Evolutionary conservation across 352 stramenopile species (phyloP), one percentile per base, ranked within the genome.

Genomic region (Globisporangium megalacanthum): DNA sequence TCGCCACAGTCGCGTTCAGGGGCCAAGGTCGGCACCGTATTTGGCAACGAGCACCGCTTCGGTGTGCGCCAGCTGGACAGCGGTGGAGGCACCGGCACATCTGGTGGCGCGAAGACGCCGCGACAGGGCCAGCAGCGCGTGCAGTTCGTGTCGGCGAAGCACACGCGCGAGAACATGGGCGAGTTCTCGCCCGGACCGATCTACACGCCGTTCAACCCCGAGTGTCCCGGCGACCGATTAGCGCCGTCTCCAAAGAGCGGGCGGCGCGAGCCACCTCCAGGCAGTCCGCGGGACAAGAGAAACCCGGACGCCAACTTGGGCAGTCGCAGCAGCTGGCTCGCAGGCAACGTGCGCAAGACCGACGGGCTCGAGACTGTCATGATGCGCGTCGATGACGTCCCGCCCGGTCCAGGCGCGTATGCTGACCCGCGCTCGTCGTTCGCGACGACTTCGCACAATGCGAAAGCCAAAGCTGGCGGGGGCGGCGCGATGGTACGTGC

Each of bases 111-210:
- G 13, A 76, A 72, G 57, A 69, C 64, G n/a, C 68, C 64, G 22
- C 57, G 58, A 0, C 57, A 73, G 36, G 56, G 81, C 17, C 73
- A 73, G 20, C 73, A 73, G 22, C 81, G 83, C 45, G 75, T 92
- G 33, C 83, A 90, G 56, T 89, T 89, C 56, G 77, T 92, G 39
- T 92, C 83, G 19, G 56, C 76, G 6, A 79, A 79, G 31, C 83
- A 93, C 62, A 86, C 72, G 14, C 81, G 83, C 25, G 83, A 93
- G 51, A 93, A 93, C 55, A 91, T 93, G 81, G 83, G 67, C 68
- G 83, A 92, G 70, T 93, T 92, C 60, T 93, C 83, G 9, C 83
- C 83, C 36, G 83, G 83, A 2, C 83, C 83, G 22, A 93, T 93
- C 64, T 93, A 93, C 65, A 64, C 69, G 19, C 79, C 81, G 42